phyloP scores from a whole-genome alignment of 2,329 filamentous ascomycete genomes.

The Didymella pinodella region DNA sequence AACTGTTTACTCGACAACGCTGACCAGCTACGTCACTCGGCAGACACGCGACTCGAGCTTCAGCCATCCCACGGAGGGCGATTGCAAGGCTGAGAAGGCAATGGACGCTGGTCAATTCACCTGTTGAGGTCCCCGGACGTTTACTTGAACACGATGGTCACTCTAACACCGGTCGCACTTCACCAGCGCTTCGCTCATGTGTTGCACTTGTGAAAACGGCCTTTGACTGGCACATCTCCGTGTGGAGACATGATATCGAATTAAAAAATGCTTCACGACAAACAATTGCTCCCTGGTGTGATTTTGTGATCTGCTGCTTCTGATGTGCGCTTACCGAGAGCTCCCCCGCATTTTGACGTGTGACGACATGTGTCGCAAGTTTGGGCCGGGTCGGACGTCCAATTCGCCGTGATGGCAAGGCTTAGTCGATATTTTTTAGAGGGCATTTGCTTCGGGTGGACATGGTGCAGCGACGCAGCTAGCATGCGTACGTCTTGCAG shows the following conservation, averaged over 20 bases:
- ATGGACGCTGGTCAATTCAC: conserved; percentile 48
- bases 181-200: conserved; percentile 18
- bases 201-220: conserved; percentile 33
- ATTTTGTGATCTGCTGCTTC: conserved; percentile 22
- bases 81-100: conserved; percentile 40
- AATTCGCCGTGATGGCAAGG: neutral
- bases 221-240: conserved; percentile 50
- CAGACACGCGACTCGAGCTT: conserved; percentile 39
- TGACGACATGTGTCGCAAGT: conserved; percentile 9
- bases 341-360: conserved; percentile 22
- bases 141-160: conserved; percentile 47
- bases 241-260: conserved; percentile 48
- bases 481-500: neutral
- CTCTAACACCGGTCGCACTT: conserved; percentile 49
- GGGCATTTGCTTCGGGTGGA: no score
- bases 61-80: conserved; percentile 30
- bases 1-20: conserved; percentile 33
- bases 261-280: conserved; percentile 51
- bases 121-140: conserved; percentile 46
- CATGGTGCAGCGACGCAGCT: no score
- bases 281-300: conserved; percentile 2
- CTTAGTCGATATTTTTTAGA: neutral
- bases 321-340: conserved; percentile 25
- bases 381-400: neutral
- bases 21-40: conserved; percentile 38